Evolutionary conservation across 2,329 filamentous ascomycete species (phyloP), one percentile per base, ranked within the genome.

Genomic region (Sporothrix sp.): DNA sequence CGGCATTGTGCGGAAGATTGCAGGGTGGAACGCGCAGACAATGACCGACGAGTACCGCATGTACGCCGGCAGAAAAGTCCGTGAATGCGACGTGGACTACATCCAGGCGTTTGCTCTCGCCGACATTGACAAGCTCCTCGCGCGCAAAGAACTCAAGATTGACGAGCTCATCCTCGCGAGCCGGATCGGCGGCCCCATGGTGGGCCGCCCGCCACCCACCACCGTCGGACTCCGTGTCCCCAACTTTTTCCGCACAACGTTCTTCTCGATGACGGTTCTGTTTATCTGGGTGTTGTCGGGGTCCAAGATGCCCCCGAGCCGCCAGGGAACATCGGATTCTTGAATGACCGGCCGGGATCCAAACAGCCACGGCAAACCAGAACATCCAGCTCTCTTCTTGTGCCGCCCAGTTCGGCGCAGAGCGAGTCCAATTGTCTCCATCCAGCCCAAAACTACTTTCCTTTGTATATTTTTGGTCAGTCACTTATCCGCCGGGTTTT

Each of bases 31-130:
- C 16, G n/a, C 64, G 80, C 1, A 64, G 74, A 68, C 71, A 14
- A 78, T 86, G 32, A 65, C 93, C 32, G 72, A 79, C 46, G 90
- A 96, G 65, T 95, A 95, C 68, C 71, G 74, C 55, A 68, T 70
- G 1, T 90, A 82, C 58, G 79, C 80, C 1, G 68, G 71, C 30
- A 75, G 76, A 18, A 84, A 84, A 63, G 64, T 72, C 14, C 75
- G 80, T 37, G 76, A 81, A 10, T 75, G 74, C 33, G 80, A 84
- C 54, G 58, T 83, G 42, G 67, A 73, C 16, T 84, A 82, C 60
- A 74, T 84, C 53, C 67, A 64, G 36, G 62, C 66, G 28, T 80
- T 82, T 55, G 59, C 74, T 48, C 56, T 70, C 9, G 56, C 65
- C n/a, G 63, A 64, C 33, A 61, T 70, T 21, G 64, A 57, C 3